Conservation (phyloP, 352 stramenopile genomes). For the Phytophthora sojae region DNA sequence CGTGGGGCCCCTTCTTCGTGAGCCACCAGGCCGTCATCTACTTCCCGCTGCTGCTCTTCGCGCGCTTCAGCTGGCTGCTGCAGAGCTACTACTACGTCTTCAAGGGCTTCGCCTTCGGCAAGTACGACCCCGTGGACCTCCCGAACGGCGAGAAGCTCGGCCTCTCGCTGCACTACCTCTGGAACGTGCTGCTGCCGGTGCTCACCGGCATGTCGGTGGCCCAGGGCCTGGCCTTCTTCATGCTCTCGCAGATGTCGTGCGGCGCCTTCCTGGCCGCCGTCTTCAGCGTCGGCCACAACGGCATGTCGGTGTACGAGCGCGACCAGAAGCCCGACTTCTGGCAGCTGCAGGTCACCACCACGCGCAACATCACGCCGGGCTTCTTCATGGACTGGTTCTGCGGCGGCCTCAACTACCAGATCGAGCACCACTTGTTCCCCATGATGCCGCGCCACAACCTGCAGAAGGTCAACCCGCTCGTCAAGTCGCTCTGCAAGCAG, state of each 20-base stretch:
- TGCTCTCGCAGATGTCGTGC: constrained; percentile 89
- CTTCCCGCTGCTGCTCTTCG: constrained; percentile 97
- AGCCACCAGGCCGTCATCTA: constrained; percentile 95
- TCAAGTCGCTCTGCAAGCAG: constrained; percentile 98
- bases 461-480: constrained; percentile 92
- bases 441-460: constrained; percentile 97
- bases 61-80: constrained; percentile 96
- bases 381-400: constrained; percentile 99
- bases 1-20: constrained; percentile 92
- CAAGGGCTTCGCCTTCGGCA: constrained; percentile 80
- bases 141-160: constrained; percentile 80
- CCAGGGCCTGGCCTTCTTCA: constrained; percentile 83
- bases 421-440: constrained; percentile 99
- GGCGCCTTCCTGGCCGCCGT: constrained; percentile 96
- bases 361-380: constrained; percentile 95
- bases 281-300: constrained; percentile 98
- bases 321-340: constrained; percentile 97
- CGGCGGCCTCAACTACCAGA: constrained; percentile 98
- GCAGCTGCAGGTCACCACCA: constrained; percentile 98
- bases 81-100: constrained; percentile 97
- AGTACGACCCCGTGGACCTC: constrained; percentile 90
- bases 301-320: constrained; percentile 98
- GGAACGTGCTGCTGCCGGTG: constrained; percentile 89
- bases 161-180: constrained; percentile 91
- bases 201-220: constrained; percentile 69